These are phyloP conservation scores for Boletus rubropictus DNA, from an alignment of 768 basidiomycete genomes.

Conservation along the genomic window DNA sequence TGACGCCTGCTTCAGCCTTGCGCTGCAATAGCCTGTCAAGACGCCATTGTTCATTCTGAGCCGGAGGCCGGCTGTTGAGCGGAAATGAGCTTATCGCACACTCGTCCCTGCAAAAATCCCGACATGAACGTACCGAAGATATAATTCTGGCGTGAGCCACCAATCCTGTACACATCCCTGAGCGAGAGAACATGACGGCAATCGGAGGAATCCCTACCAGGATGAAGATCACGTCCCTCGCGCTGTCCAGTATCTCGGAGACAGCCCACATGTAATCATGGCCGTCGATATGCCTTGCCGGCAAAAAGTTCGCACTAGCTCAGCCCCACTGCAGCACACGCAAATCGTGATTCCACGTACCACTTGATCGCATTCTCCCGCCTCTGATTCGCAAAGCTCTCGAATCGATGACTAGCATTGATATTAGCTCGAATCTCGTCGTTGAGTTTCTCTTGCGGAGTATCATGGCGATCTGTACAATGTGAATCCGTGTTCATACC, in stretches of 20 bases:
- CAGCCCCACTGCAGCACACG: background rate
- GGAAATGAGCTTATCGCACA: conserved; percentile 6
- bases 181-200: background rate
- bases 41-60: conserved; percentile 79
- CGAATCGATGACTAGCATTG: conserved; percentile 72
- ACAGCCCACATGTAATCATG: conserved; percentile 97
- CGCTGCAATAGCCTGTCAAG: conserved; percentile 79
- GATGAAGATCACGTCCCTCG: conserved; percentile 84
- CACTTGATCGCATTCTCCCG: conserved; percentile 76
- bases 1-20: conserved; percentile 91
- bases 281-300: conserved; percentile 77
- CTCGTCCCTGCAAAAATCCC: background rate
- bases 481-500: conserved; percentile 1
- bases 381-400: conserved; percentile 75
- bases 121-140: conserved; percentile 50
- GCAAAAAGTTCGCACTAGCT: background rate
- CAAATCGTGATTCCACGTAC: conserved; percentile 32
- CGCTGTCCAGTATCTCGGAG: conserved; percentile 81
- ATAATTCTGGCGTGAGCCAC: conserved; percentile 95
- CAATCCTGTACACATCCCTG: conserved; percentile 49
- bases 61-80: conserved; percentile 61
- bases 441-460: conserved; percentile 60
- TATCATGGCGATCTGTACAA: conserved; percentile 59
- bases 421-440: conserved; percentile 75
- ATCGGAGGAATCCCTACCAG: conserved; percentile 39